Base-by-base conservation (phyloP, 163 green algal species). In the Chlamydomonas reinhardtii region DNA sequence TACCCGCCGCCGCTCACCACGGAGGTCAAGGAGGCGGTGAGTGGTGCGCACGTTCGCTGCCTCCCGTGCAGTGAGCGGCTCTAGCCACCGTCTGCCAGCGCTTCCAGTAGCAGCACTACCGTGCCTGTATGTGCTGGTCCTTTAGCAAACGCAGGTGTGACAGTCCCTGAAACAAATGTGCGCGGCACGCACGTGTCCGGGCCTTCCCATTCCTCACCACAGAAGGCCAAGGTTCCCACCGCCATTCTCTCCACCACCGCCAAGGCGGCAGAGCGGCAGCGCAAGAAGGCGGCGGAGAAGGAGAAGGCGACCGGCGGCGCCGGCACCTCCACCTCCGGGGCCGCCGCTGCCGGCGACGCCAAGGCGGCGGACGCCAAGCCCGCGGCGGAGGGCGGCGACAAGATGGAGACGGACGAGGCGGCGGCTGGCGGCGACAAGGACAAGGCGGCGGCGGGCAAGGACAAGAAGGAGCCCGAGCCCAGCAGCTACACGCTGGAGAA, bases 231-330 rank as follows among this genome's bases (percentile, higher is more conserved):
- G 95, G 91, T 98, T 24, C 94, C 95, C 61, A 98, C 95, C 32
- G 98, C 98, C 0, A 96, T 99, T 75, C 94, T 99, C 59, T 99
- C 97, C 35, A 99, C 98, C n/a, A 99, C 97, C 17, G 94, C 87
- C 32, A 94, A 95, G 37, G 92, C 94, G 31, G 96, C 95, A 89
- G 93, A 96, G 70, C 92, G 92, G 24, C 94, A 92, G 70, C 92
- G 94, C 80, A 94, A 95, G 90, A 97, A 97, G 89, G 95, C 95
- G 74, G 90, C 91, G 71, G 94, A 95, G 76, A 94, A 93, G 88
- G 88, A 93, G 82, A 91, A 91, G 75, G 87, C 88, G 56, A 82
- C 88, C 73, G 90, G 81, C 27, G 82, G 34, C 32, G 85, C 66
- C 3, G 79, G 78, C 29, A 61, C 72, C 31, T 64, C 52, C 82